These are phyloP conservation scores for Pythium phragmitis DNA, from an alignment of 352 stramenopile species.

Conservation along the genomic window DNA sequence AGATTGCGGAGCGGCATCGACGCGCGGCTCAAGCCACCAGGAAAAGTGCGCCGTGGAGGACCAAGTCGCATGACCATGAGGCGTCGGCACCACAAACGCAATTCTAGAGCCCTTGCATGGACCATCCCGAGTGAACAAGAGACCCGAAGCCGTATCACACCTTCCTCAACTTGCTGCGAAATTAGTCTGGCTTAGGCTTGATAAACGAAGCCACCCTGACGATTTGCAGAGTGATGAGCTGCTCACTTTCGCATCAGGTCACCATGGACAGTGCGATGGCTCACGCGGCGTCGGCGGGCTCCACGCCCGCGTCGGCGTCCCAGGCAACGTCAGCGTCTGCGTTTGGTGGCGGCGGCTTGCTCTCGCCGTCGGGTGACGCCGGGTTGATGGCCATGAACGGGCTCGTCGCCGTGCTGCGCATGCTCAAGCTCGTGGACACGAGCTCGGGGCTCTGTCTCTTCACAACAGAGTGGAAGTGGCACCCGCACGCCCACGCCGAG, in stretches of 20 bases:
- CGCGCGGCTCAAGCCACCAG: too few relatives aligned
- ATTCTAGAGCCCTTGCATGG: too few relatives aligned
- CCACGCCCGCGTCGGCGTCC: conserved; percentile 2
- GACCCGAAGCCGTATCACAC: neutral
- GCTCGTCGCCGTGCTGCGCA: conserved; percentile 51
- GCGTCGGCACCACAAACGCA: too few relatives aligned
- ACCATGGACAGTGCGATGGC: conserved; percentile 6
- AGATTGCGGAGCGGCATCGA: neutral
- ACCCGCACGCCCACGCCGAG: conserved; percentile 66
- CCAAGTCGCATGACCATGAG: too few relatives aligned
- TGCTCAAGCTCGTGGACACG: conserved; percentile 74
- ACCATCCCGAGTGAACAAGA: neutral
- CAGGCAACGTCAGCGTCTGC: conserved; percentile 4
- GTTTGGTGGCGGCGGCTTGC: neutral
- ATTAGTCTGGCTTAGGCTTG: neutral
- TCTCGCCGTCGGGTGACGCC: conserved; percentile 11
- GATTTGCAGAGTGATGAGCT: conserved; percentile 2
- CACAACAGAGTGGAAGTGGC: conserved; percentile 81
- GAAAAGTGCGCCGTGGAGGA: too few relatives aligned
- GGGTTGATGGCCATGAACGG: conserved; percentile 27
- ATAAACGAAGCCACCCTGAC: neutral
- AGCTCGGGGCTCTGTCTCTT: conserved; percentile 72
- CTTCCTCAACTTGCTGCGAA: neutral
- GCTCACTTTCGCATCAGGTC: conserved; percentile 1
- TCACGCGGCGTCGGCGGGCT: conserved; percentile 12